Evolutionary conservation across 345 rosid species (phyloP).

Genomic region (Salix brachista): DNA sequence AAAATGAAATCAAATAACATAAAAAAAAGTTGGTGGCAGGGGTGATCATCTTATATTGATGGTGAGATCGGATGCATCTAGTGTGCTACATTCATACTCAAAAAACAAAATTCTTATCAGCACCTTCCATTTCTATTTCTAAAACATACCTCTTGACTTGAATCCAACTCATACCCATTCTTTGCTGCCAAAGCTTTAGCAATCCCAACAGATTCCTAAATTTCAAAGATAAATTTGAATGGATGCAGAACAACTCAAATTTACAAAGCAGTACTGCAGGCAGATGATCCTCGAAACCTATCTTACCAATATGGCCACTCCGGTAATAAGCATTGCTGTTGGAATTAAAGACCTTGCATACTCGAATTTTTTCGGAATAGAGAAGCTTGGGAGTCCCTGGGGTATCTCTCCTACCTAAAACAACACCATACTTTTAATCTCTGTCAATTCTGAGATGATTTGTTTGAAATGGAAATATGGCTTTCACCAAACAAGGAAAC

Average conservation of each 20-base stretch:
- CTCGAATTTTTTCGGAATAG: constrained; percentile 67
- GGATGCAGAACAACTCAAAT: constrained; percentile 10
- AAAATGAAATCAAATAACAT: background rate
- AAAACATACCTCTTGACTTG: constrained; percentile 79
- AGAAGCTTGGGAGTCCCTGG: constrained; percentile 88
- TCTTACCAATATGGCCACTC: constrained; percentile 97
- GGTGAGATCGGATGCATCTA: background rate
- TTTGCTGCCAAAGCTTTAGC: constrained; percentile 99
- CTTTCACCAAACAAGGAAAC: background rate
- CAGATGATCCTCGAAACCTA: constrained; percentile 14
- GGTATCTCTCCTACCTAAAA: constrained; percentile 97
- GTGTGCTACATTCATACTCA: background rate
- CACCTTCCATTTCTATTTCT: background rate
- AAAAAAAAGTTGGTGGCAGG: background rate
- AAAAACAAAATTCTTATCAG: background rate
- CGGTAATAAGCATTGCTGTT: constrained; percentile 89
- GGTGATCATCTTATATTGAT: constrained; percentile 1
- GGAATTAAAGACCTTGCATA: constrained; percentile 75
- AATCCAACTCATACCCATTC: constrained; percentile 93
- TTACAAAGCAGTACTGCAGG: background rate
- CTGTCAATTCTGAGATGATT: constrained; percentile 9
- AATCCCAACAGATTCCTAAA: constrained; percentile 97
- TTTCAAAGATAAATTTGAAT: constrained; percentile 7
- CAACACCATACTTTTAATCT: background rate
- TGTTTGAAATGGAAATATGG: background rate